Conservation (phyloP, 176 grass and related monocot genomes). For the Sorghum bicolor region Sorghum_bicolor_NCBIv3 NC_012870.2:951501-952000, state of each 20-base stretch:
- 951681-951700: background rate
- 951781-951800: conserved; percentile 74
- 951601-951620: background rate
- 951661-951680: background rate
- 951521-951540: too few species aligned
- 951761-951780: conserved; percentile 70
- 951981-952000: background rate
- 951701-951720: background rate
- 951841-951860: background rate
- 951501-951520: too few species aligned
- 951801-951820: background rate
- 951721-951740: conserved; percentile 19
- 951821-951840: background rate
- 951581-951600: conserved; percentile 1
- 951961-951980: background rate
- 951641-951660: background rate
- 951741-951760: conserved; percentile 59
- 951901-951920: background rate
- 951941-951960: background rate
- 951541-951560: too few species aligned
- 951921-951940: background rate
- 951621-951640: background rate
- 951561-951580: background rate
- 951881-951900: background rate
- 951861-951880: background rate